phyloP scores from a whole-genome alignment of 768 basidiomycete genomes.

The Boletales sp. region DNA sequence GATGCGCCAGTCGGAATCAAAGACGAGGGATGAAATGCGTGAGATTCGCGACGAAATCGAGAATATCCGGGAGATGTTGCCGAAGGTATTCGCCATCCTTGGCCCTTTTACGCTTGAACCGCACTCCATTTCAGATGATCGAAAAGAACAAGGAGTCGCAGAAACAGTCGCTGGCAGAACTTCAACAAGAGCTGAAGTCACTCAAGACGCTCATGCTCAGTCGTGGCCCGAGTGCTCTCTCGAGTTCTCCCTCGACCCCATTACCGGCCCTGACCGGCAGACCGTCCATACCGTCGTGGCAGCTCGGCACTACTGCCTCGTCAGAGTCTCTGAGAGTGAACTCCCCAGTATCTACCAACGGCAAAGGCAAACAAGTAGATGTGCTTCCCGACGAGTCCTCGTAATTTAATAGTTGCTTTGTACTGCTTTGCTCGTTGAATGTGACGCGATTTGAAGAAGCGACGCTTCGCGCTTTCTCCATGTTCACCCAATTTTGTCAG shows the following conservation, averaged over 20 bases:
- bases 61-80: slow-evolving; percentile 86
- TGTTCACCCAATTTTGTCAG: slow-evolving; percentile 75
- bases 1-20: slow-evolving; percentile 73
- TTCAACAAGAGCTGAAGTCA: slow-evolving; percentile 93
- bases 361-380: slow-evolving; percentile 60
- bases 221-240: slow-evolving; percentile 49
- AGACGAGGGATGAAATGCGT: slow-evolving; percentile 82
- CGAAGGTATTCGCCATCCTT: slow-evolving; percentile 58
- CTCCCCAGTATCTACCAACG: slow-evolving; percentile 29
- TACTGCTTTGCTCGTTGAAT: background rate
- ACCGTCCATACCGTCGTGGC: slow-evolving; percentile 89
- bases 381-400: slow-evolving; percentile 10
- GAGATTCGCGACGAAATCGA: slow-evolving; percentile 91
- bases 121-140: slow-evolving; percentile 63
- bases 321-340: slow-evolving; percentile 11
- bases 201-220: slow-evolving; percentile 85
- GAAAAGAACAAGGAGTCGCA: slow-evolving; percentile 89
- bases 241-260: slow-evolving; percentile 50
- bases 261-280: slow-evolving; percentile 48
- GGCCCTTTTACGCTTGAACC: background rate
- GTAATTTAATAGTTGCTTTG: slow-evolving; percentile 9
- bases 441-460: background rate
- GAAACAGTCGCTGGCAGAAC: slow-evolving; percentile 74
- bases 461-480: slow-evolving; percentile 21
- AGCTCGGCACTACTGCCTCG: slow-evolving; percentile 46